A percentile compares a stretch with the other conserved stretches of the same genome.
These are phyloP conservation scores for Aspergillaceae sp. DNA, from an alignment of 2,329 filamentous ascomycete genomes.

Conservation along the genomic window DNA sequence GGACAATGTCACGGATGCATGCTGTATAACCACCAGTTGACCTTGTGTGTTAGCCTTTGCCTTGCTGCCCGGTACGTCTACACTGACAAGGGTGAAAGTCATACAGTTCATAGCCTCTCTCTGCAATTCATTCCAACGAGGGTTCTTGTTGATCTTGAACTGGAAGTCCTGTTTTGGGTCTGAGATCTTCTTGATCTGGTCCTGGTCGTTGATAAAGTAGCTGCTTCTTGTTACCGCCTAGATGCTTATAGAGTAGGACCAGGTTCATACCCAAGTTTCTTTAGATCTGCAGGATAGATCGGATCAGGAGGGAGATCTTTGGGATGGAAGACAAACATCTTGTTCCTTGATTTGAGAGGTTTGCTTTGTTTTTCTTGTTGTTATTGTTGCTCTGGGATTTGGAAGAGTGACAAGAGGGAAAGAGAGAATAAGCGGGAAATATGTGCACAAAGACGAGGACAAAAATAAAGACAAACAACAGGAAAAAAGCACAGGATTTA, in stretches of 20 bases:
- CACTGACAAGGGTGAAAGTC: slow-evolving; percentile 6
- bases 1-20: slow-evolving; percentile 54
- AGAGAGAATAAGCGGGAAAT: not conserved
- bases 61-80: not conserved
- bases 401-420: not conserved
- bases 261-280: slow-evolving; percentile 58
- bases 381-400: not conserved
- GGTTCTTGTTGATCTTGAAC: slow-evolving; percentile 63
- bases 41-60: not conserved
- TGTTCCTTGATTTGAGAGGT: slow-evolving; percentile 8
- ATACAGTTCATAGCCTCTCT: slow-evolving; percentile 65
- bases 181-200: slow-evolving; percentile 63
- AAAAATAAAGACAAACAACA: not conserved
- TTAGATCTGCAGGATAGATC: slow-evolving; percentile 56
- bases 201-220: slow-evolving; percentile 68
- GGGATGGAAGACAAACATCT: slow-evolving; percentile 68
- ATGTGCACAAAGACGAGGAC: not conserved
- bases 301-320: slow-evolving; percentile 63
- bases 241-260: not conserved
- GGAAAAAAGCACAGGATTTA: not conserved
- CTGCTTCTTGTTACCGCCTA: slow-evolving; percentile 35
- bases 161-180: slow-evolving; percentile 64
- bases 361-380: not conserved
- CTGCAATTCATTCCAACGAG: slow-evolving; percentile 68
- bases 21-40: slow-evolving; percentile 6